A percentile compares a stretch with the other conserved stretches of the same genome.
Evolutionary conservation across 129 eudicot species (phyloP).

Genomic region (Centella asiatica): DNA sequence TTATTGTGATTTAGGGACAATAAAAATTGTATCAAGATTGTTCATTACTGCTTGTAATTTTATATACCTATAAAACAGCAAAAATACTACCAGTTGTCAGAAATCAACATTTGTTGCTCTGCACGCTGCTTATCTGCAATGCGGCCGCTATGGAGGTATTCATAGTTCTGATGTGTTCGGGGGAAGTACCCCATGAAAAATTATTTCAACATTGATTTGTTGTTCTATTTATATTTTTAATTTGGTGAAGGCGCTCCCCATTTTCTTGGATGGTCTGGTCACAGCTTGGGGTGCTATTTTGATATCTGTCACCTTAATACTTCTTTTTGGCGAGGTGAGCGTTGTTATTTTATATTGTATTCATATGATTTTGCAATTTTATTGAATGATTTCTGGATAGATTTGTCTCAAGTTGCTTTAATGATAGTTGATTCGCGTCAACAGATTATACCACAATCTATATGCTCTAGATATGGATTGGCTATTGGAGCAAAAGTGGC

Average conservation of each 20-base stretch:
- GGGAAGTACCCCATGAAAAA: background rate
- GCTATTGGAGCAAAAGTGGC: constrained; percentile 82
- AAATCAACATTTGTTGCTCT: constrained; percentile 80
- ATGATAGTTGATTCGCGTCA: constrained; percentile 4
- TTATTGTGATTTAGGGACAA: too few relatives aligned
- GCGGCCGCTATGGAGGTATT: constrained; percentile 98
- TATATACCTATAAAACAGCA: constrained; percentile 57
- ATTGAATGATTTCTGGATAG: too few relatives aligned
- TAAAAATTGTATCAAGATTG: too few relatives aligned
- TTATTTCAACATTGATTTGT: too few relatives aligned
- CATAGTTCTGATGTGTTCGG: background rate
- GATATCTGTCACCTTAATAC: constrained; percentile 87
- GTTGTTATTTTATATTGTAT: too few relatives aligned
- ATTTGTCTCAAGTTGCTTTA: too few relatives aligned
- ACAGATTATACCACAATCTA: constrained; percentile 92
- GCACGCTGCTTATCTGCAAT: constrained; percentile 90
- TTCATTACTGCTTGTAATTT: background rate
- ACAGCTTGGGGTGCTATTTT: constrained; percentile 96
- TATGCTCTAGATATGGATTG: constrained; percentile 82
- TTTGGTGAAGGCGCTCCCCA: constrained; percentile 99
- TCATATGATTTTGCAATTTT: too few relatives aligned
- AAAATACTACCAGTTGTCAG: constrained; percentile 84
- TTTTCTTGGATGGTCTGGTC: constrained; percentile 67
- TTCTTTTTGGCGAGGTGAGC: constrained; percentile 89
- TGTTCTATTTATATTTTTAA: too few relatives aligned